These are phyloP conservation scores for Fusarium compactum DNA, from an alignment of 2,329 filamentous ascomycete genomes.

Conservation along the genomic window DNA sequence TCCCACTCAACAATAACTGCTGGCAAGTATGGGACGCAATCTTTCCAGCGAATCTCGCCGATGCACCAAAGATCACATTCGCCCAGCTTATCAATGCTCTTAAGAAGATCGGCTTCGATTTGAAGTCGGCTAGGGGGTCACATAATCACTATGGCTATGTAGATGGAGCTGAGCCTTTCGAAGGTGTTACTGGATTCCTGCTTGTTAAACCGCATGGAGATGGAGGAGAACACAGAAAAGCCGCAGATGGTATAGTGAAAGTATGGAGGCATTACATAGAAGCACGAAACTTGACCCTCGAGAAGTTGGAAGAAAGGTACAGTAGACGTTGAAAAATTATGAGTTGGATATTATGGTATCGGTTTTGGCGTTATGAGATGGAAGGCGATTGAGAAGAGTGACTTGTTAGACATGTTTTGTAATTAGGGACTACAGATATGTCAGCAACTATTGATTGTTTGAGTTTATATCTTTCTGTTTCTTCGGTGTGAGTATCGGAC, in stretches of 20 bases:
- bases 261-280: background rate
- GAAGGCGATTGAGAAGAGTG: background rate
- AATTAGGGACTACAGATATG: background rate
- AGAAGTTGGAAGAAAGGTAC: slow-evolving; percentile 27
- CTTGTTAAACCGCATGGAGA: background rate
- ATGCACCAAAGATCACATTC: background rate
- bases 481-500: background rate
- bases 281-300: slow-evolving; percentile 17
- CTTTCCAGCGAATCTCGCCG: slow-evolving; percentile 11
- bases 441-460: background rate
- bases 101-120: background rate
- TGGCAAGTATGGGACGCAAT: background rate
- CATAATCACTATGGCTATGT: background rate
- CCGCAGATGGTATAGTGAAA: background rate
- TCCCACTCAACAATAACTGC: slow-evolving; percentile 32
- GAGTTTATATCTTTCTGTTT: background rate
- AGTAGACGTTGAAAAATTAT: background rate
- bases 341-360: background rate
- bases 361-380: background rate
- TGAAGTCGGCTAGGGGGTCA: background rate
- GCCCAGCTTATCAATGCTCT: background rate
- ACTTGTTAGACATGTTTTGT: background rate
- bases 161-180: background rate
- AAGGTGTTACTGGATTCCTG: background rate
- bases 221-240: background rate